phyloP scores from a whole-genome alignment of 352 stramenopile species.

The Peronosclerospora sorghi region DNA sequence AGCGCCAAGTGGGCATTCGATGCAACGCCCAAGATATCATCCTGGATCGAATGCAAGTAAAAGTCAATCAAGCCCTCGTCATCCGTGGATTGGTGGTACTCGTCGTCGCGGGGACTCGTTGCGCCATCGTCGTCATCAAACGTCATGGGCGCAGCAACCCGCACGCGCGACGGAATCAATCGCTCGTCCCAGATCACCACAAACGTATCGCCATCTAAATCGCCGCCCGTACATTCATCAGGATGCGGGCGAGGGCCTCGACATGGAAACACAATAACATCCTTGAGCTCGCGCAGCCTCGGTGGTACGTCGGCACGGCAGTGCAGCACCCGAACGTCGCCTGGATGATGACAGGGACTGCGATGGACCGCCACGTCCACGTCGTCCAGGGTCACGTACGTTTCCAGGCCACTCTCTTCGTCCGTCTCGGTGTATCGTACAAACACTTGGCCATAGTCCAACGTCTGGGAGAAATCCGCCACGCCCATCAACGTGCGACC shows the following conservation, averaged over 20 bases:
- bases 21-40: conserved; percentile 64
- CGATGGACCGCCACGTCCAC: conserved; percentile 59
- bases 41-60: conserved; percentile 58
- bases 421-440: conserved; percentile 58
- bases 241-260: conserved; percentile 53
- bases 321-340: conserved; percentile 55
- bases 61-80: conserved; percentile 49
- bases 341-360: conserved; percentile 66
- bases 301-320: conserved; percentile 39
- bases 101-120: conserved; percentile 5
- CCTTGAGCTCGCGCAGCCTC: conserved; percentile 33
- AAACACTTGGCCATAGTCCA: conserved; percentile 65
- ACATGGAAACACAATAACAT: conserved; percentile 75
- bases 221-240: conserved; percentile 69
- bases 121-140: conserved; percentile 21
- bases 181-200: conserved; percentile 74
- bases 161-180: conserved; percentile 36
- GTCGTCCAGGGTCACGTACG: conserved; percentile 21
- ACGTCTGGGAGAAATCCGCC: conserved; percentile 60
- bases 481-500: conserved; percentile 68
- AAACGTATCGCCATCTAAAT: conserved; percentile 76
- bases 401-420: conserved; percentile 8
- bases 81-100: conserved; percentile 26
- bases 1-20: conserved; percentile 72
- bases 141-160: conserved; percentile 37